Base-by-base conservation (phyloP, 257 asterid species). In the Verbascum thapsus region DNA sequence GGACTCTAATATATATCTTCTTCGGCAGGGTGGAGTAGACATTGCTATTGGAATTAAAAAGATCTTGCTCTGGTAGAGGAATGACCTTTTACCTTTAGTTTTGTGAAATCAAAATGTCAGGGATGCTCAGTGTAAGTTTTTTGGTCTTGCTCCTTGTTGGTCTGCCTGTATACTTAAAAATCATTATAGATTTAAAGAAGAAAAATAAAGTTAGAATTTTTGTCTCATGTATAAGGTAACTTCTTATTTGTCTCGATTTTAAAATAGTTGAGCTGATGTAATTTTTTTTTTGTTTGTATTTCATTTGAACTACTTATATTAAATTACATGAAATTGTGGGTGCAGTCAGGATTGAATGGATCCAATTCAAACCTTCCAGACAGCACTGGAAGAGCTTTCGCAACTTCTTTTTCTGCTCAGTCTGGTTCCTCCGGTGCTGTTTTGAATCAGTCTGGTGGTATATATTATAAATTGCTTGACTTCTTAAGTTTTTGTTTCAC, bases 341-440 rank as follows among this genome's bases (percentile, higher is more conserved):
- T 78, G 70, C 85, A 87, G 95, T 81, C 95, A 34, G 76, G 85
- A 41, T 54, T 86, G 75, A 91, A 78, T 45, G 90, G 88, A 50
- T 87, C 96, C 59, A 83, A 83, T 78, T 78, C 97, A 67, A 90
- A 85, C 73, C 77, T 76, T 74, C 71, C 85, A 23, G 98, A 91
- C 58, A 70, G 71, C 62, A 58, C 80, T 40, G 95, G 92, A 68
- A 77, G 95, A 77, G 73, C 79, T 50, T 84, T 83, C 51, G 56
- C 88, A 7, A 73, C 85, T 55, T 76, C 95, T 64, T 85, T 76
- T 76, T 68, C 95, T 72, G 79, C 94, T 43, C 95, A 85, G 68
- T 76, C 91, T 67, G 98, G 91, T 65, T 80, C 94, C 52, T 74
- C 88, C 1, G 79, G 83, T 67, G 78, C 95, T 61, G 85, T 67